Conservation (phyloP, 1,284 basidiomycete species). For the Malassezia yamatoensis region DNA sequence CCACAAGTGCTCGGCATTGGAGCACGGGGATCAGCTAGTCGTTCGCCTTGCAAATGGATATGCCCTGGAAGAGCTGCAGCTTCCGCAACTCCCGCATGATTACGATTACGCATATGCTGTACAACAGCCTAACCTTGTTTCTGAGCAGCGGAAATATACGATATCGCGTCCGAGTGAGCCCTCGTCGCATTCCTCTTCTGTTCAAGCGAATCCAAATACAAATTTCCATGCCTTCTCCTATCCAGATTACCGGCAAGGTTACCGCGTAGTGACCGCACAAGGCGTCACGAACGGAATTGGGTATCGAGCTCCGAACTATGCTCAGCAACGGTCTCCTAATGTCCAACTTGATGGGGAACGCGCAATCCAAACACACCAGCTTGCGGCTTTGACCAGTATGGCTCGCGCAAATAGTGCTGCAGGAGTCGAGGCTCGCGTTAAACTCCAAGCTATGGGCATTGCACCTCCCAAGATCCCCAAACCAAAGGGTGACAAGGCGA, state of each 20-base stretch:
- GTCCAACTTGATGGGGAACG: neutral
- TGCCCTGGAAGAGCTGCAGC: conserved; percentile 27
- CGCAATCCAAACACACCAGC: conserved; percentile 11
- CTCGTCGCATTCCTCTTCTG: conserved; percentile 40
- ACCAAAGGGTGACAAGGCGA: neutral
- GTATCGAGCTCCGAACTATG: conserved; percentile 4
- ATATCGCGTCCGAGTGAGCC: conserved; percentile 36
- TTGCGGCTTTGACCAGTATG: conserved; percentile 14
- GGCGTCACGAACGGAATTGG: conserved; percentile 24
- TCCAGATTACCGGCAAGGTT: conserved; percentile 31
- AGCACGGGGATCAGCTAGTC: conserved; percentile 40
- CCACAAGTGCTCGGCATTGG: conserved; percentile 43
- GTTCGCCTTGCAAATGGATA: conserved; percentile 26
- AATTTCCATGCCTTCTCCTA: conserved; percentile 40
- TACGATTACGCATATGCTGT: conserved; percentile 33
- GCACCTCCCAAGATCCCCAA: conserved; percentile 7
- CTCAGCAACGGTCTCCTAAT: neutral
- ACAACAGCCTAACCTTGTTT: conserved; percentile 16
- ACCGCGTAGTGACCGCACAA: conserved; percentile 32
- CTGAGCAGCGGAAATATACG: conserved; percentile 29
- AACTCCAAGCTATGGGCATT: conserved; percentile 16
- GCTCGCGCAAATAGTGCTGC: conserved; percentile 13
- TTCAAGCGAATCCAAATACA: conserved; percentile 39
- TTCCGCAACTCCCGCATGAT: conserved; percentile 25
- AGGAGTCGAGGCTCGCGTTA: conserved; percentile 15